Percentiles rank a stretch among this genome's conserved stretches.
phyloP scores from a whole-genome alignment of 495 filamentous ascomycete species.

The Penicillium taxi region DNA sequence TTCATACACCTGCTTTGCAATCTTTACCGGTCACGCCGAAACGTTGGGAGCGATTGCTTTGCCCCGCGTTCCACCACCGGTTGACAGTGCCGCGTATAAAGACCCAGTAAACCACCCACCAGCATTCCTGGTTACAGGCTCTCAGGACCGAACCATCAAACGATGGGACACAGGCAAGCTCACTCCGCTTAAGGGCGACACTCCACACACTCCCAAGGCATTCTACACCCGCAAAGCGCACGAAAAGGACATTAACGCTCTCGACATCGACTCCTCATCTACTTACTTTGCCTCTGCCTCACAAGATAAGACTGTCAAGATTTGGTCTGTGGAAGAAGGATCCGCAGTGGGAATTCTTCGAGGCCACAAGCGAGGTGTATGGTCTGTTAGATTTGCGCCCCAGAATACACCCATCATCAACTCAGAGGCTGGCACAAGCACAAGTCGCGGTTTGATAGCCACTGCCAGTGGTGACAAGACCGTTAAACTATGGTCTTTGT shows the following conservation, averaged over 20 bases:
- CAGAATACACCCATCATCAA: conserved; percentile 65
- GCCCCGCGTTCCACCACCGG: conserved; percentile 56
- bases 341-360: conserved; percentile 80
- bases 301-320: conserved; percentile 93
- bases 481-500: conserved; percentile 88
- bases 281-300: conserved; percentile 87
- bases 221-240: conserved; percentile 86
- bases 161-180: conserved; percentile 64
- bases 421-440: conserved; percentile 52
- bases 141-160: conserved; percentile 91
- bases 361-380: conserved; percentile 89
- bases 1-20: conserved; percentile 69
- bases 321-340: conserved; percentile 85
- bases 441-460: conserved; percentile 62
- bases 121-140: conserved; percentile 77
- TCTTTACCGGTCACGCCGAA: conserved; percentile 86
- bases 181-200: conserved; percentile 27
- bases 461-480: conserved; percentile 94
- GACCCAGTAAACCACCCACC: conserved; percentile 74
- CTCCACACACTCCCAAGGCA: conserved; percentile 44
- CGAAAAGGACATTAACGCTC: conserved; percentile 97
- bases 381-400: conserved; percentile 86
- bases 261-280: conserved; percentile 64
- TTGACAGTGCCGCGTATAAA: conserved; percentile 52
- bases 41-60: conserved; percentile 88